Base-by-base conservation (phyloP, 176 grass and related monocot genomes). In the Oryza rufipogon region DNA sequence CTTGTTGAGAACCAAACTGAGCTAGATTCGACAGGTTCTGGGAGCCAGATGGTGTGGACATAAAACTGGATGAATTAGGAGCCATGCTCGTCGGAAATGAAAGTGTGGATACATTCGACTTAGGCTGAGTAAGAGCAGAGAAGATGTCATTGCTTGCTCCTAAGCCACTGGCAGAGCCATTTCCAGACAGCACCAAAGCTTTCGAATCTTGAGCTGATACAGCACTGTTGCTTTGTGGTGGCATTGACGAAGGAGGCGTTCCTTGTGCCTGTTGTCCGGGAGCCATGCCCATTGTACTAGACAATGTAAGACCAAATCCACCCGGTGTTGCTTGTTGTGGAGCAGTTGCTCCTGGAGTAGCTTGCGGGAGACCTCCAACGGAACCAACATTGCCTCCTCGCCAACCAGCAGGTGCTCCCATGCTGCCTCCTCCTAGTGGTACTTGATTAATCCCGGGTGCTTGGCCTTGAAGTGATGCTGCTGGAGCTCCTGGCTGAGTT, bases 111-210 rank as follows among this genome's bases (percentile, higher is more conserved):
- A 58, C 42, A 83, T 74, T 80, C 33, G 81, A 67, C 64, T 90
- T 95, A 49, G 76, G 85, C 63, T 93, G 95, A 44, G 90, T 84
- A 76, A 82, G 84, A 56, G 91, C 85, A 66, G 95, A 95, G 86
- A 95, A 95, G 54, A 86, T 83, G 79, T 95, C 91, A 67, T 64
- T 77, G 81, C 76, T 90, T 79, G 93, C 86, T 89, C 61, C 76
- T 48, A 85, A 88, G 68, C 44, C 70, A 91, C 76, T 91, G 23
- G 86, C 85, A 88, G 90, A 54, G 42, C 91, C 91, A 75, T 94
- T 96, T 87, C 87, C 93, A 89, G 91, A 96, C 68, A 91, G 71
- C 84, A 90, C 83, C 48, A 91, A 80, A 72, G 93, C 64, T 83
- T 78, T 94, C 20, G 74, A 84, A 93, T 93, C 86, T 65, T 74